phyloP scores from a whole-genome alignment of 129 eudicot species.

The Artemisia tridentata region DNA sequence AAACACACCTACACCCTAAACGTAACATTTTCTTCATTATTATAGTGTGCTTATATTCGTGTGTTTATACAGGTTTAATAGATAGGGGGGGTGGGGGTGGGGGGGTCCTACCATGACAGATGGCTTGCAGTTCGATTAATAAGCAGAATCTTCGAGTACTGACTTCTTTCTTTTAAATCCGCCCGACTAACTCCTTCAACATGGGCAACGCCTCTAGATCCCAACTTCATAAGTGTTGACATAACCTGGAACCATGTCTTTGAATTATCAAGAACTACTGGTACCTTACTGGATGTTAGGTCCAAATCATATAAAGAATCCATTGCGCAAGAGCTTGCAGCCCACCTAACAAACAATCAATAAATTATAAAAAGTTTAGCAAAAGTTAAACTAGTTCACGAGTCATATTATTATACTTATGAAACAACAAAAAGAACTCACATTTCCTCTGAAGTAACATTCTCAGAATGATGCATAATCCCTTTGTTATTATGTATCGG shows the following conservation, averaged over 20 bases:
- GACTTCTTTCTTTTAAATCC: slow-evolving; percentile 50
- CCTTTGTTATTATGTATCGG: slow-evolving; percentile 93
- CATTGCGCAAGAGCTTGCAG: slow-evolving; percentile 79
- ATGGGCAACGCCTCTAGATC: slow-evolving; percentile 79
- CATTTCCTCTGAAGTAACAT: slow-evolving; percentile 59
- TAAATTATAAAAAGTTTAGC: background rate
- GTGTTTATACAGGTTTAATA: background rate
- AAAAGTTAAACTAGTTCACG: background rate
- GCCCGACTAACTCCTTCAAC: slow-evolving; percentile 66
- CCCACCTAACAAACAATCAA: slow-evolving; percentile 56
- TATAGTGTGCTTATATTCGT: background rate
- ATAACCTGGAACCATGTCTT: slow-evolving; percentile 62
- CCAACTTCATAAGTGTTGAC: slow-evolving; percentile 84
- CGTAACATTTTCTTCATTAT: background rate
- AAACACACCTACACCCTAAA: slow-evolving; percentile 23
- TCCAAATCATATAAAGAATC: slow-evolving; percentile 85
- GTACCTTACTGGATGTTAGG: slow-evolving; percentile 67
- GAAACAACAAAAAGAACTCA: slow-evolving; percentile 30
- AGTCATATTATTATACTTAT: background rate
- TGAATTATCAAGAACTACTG: slow-evolving; percentile 85
- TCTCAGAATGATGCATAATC: slow-evolving; percentile 57
- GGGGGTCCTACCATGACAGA: slow-evolving; percentile 78
- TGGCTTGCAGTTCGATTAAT: slow-evolving; percentile 93
- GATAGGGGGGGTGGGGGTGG: background rate
- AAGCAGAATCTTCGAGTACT: slow-evolving; percentile 63